These are phyloP conservation scores for Chlorella sp. DNA, from an alignment of 139 green algal species.

Conservation along the genomic window DNA sequence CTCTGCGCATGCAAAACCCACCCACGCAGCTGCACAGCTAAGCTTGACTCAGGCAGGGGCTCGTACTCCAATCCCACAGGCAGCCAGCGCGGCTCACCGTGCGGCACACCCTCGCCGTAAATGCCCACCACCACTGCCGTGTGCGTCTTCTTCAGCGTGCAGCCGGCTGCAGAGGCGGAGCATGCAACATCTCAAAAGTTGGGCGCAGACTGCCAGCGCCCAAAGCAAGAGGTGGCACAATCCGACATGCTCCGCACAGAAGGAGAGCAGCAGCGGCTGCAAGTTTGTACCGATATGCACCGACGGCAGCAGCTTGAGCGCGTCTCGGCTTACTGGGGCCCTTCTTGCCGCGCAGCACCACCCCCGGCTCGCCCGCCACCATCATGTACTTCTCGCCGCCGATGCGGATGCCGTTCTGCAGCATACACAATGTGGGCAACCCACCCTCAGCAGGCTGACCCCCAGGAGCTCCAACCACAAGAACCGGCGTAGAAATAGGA, in stretches of 20 bases:
- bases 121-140: constrained; percentile 78
- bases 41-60: neutral
- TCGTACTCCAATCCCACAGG: neutral
- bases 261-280: too few relatives aligned
- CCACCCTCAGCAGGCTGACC: neutral
- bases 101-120: constrained; percentile 68
- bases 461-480: neutral
- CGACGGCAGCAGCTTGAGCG: neutral
- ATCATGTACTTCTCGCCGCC: constrained; percentile 71
- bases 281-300: too few relatives aligned
- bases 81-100: constrained; percentile 43
- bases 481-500: neutral
- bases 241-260: too few relatives aligned
- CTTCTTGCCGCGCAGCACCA: constrained; percentile 76
- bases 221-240: too few relatives aligned
- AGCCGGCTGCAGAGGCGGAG: constrained; percentile 42
- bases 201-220: too few relatives aligned
- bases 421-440: neutral
- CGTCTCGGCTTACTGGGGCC: constrained; percentile 42
- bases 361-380: constrained; percentile 62
- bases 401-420: constrained; percentile 57
- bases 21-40: neutral
- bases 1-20: neutral
- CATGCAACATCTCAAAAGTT: too few relatives aligned
- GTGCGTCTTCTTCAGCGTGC: constrained; percentile 78